Evolutionary conservation across 106 monocot species (phyloP).

Genomic region (Acorus calamus): DNA sequence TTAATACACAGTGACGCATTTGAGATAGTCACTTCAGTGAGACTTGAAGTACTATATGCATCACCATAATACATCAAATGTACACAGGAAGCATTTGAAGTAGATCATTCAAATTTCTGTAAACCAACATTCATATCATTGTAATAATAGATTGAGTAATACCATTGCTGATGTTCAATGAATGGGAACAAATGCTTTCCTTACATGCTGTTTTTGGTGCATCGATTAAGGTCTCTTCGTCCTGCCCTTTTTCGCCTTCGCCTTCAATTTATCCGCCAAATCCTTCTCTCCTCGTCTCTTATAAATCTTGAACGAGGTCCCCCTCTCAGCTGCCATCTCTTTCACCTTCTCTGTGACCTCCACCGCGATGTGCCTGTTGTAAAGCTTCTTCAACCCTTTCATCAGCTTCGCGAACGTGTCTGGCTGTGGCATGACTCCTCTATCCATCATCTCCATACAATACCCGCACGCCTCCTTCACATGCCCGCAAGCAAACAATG

Average conservation of each 20-base stretch:
- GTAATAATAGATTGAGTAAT: too few relatives aligned
- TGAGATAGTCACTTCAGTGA: too few relatives aligned
- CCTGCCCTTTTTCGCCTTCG: constrained; percentile 6
- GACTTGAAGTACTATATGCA: too few relatives aligned
- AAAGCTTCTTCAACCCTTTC: constrained; percentile 88
- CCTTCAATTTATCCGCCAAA: constrained; percentile 47
- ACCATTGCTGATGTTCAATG: too few relatives aligned
- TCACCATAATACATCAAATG: too few relatives aligned
- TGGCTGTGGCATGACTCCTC: constrained; percentile 79
- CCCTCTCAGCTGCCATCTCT: constrained; percentile 80
- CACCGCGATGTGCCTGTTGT: constrained; percentile 66
- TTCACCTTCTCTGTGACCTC: constrained; percentile 93
- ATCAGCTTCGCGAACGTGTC: constrained; percentile 93
- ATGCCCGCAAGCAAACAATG: constrained; percentile 54
- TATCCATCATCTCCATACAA: constrained; percentile 86
- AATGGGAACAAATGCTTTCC: too few relatives aligned
- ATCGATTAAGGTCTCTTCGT: background rate
- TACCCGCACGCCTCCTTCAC: constrained; percentile 79
- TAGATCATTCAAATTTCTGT: too few relatives aligned
- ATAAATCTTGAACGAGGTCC: constrained; percentile 80
- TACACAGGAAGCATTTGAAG: too few relatives aligned
- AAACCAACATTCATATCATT: too few relatives aligned
- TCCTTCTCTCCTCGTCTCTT: constrained; percentile 76
- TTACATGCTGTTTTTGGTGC: too few relatives aligned
- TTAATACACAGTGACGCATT: too few relatives aligned